Conservation (phyloP, 208 protist species). For the Leishmania martiniquensis region DNA sequence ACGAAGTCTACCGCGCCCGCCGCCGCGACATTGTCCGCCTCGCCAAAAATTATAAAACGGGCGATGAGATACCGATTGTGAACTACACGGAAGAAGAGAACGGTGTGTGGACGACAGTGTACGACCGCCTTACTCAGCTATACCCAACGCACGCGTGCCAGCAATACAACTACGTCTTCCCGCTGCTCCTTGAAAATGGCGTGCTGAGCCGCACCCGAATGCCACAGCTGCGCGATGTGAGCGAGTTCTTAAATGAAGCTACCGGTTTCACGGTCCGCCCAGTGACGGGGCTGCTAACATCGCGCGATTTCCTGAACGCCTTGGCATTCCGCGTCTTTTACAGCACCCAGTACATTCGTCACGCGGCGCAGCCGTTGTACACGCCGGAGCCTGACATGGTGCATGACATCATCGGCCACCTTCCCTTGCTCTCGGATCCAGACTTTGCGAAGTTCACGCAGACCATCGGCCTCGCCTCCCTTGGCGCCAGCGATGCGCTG, state of each 20-base stretch:
- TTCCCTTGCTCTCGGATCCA: constrained; percentile 95
- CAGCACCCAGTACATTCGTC: constrained; percentile 97
- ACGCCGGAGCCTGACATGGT: constrained; percentile 97
- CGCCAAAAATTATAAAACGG: constrained; percentile 83
- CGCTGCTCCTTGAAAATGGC: constrained; percentile 93
- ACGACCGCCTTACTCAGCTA: constrained; percentile 82
- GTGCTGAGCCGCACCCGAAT: constrained; percentile 89
- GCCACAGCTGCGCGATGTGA: constrained; percentile 95
- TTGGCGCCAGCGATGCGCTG: constrained; percentile 95
- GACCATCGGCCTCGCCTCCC: constrained; percentile 97
- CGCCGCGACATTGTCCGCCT: constrained; percentile 75
- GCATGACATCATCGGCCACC: constrained; percentile 97
- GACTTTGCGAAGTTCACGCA: constrained; percentile 97
- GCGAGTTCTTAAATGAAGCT: constrained; percentile 89
- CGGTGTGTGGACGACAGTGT: constrained; percentile 88
- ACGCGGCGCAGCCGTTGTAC: constrained; percentile 94
- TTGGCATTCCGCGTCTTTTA: constrained; percentile 97
- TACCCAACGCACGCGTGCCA: constrained; percentile 94
- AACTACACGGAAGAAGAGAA: constrained; percentile 95
- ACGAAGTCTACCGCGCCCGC: constrained; percentile 92
- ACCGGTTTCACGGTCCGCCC: constrained; percentile 95
- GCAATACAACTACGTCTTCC: constrained; percentile 94
- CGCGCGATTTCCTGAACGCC: constrained; percentile 96
- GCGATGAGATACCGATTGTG: constrained; percentile 85
- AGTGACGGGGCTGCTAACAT: constrained; percentile 93